phyloP scores from a whole-genome alignment of 176 grass and related monocot species.

The Cenchrus americanus region DNA sequence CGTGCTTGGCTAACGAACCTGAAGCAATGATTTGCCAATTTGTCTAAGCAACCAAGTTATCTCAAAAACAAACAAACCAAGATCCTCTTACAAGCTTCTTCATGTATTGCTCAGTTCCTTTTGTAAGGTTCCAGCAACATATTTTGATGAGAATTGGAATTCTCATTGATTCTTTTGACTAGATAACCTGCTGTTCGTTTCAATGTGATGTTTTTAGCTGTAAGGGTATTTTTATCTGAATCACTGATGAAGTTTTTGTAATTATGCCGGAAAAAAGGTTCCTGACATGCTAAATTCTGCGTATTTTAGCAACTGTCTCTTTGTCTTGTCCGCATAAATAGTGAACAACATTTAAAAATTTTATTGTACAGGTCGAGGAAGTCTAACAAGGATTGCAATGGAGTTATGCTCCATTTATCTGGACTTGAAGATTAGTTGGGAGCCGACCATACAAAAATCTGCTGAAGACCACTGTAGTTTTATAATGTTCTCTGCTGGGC shows the following conservation, averaged over 20 bases:
- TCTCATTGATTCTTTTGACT: neutral
- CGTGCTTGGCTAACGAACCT: neutral
- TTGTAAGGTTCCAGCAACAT: neutral
- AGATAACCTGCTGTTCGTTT: neutral
- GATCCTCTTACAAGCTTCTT: neutral
- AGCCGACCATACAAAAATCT: neutral
- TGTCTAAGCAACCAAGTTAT: neutral
- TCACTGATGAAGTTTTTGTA: neutral
- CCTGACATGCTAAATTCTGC: neutral
- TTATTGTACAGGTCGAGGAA: constrained; percentile 53
- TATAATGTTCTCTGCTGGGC: neutral
- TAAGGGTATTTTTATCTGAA: neutral
- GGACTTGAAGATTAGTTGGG: neutral
- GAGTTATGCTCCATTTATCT: neutral
- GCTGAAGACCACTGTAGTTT: neutral
- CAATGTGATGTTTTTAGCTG: neutral
- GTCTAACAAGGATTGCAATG: constrained; percentile 29
- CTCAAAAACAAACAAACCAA: neutral
- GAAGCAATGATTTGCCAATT: neutral
- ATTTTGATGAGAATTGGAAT: neutral
- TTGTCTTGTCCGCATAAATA: neutral
- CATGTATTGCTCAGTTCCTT: neutral
- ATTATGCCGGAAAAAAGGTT: neutral
- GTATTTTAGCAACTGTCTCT: neutral
- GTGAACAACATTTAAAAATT: neutral